A percentile compares a stretch with the other conserved stretches of the same genome.
phyloP scores from a whole-genome alignment of 257 asterid species.

The Perilla frutescens region DNA sequence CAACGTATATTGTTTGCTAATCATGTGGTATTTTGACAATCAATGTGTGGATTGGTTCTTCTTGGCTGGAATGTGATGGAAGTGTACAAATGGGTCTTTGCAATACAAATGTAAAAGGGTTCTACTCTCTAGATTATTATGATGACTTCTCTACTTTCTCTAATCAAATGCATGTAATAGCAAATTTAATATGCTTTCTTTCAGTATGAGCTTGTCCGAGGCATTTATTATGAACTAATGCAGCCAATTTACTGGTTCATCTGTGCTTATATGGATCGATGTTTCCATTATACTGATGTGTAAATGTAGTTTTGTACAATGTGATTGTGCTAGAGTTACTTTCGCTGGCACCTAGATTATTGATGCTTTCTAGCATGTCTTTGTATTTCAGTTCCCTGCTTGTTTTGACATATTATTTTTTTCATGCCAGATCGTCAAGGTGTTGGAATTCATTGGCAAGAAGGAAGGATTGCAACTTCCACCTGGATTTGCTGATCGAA shows the following conservation, averaged over 20 bases:
- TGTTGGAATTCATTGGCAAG: constrained; percentile 87
- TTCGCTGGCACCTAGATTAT: neutral
- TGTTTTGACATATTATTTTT: constrained; percentile 7
- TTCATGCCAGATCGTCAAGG: constrained; percentile 63
- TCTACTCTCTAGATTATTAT: neutral
- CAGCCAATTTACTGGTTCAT: neutral
- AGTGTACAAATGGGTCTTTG: neutral
- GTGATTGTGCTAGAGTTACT: neutral
- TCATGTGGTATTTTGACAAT: constrained; percentile 15
- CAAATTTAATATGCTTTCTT: neutral
- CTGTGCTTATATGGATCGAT: neutral
- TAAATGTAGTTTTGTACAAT: neutral
- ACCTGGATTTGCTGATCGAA: constrained; percentile 74
- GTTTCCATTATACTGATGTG: neutral
- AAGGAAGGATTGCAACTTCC: constrained; percentile 90
- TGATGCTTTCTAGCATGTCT: neutral
- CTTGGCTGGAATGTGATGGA: neutral
- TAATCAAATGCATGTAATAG: neutral
- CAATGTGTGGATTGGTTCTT: neutral
- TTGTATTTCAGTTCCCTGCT: constrained; percentile 5
- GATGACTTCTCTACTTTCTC: neutral
- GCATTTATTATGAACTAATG: neutral
- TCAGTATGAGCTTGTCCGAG: neutral
- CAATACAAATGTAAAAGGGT: neutral
- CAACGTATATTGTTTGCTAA: neutral